Conservation (phyloP, 2,329 filamentous ascomycete genomes). For the Dactylonectria macrodidyma region DNA sequence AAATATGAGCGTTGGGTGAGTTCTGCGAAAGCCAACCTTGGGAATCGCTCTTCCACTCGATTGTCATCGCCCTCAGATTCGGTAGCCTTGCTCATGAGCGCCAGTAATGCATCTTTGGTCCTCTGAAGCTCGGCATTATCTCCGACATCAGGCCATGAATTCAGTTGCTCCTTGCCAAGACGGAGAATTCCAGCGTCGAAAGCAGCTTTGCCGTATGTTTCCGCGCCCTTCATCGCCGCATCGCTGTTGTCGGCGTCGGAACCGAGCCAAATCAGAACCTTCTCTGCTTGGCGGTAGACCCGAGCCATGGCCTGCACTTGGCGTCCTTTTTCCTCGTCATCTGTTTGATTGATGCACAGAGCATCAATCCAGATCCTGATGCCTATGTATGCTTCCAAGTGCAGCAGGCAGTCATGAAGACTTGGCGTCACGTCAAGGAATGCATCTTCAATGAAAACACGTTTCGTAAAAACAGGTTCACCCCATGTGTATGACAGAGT, state of each 20-base stretch:
- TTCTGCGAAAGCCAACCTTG: slow-evolving; percentile 20
- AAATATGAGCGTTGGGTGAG: slow-evolving; percentile 18
- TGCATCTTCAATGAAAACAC: slow-evolving; percentile 3
- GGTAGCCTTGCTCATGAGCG: slow-evolving; percentile 20
- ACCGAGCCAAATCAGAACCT: slow-evolving; percentile 26
- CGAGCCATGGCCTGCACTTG: slow-evolving; percentile 25
- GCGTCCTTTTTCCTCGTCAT: slow-evolving; percentile 25
- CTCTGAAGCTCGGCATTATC: neutral
- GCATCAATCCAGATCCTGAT: slow-evolving; percentile 28
- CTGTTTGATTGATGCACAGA: slow-evolving; percentile 25
- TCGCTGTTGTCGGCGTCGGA: slow-evolving; percentile 12
- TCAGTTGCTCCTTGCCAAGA: neutral
- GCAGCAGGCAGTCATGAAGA: slow-evolving; percentile 16
- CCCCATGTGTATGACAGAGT: slow-evolving; percentile 33
- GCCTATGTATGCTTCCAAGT: slow-evolving; percentile 13
- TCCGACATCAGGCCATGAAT: slow-evolving; percentile 15
- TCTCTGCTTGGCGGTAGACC: slow-evolving; percentile 23
- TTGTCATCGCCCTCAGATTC: slow-evolving; percentile 16
- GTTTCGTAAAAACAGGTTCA: slow-evolving; percentile 8
- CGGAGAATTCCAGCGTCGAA: slow-evolving; percentile 20
- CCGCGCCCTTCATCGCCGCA: slow-evolving; percentile 16
- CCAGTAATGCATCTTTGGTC: slow-evolving; percentile 3
- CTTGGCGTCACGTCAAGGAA: slow-evolving; percentile 18
- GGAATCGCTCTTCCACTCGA: slow-evolving; percentile 12
- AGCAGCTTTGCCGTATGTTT: slow-evolving; percentile 15